Evolutionary conservation across 352 stramenopile genomes (phyloP), one percentile per base, ranked within the genome.

Genomic region (Saprolegnia parasitica): DNA sequence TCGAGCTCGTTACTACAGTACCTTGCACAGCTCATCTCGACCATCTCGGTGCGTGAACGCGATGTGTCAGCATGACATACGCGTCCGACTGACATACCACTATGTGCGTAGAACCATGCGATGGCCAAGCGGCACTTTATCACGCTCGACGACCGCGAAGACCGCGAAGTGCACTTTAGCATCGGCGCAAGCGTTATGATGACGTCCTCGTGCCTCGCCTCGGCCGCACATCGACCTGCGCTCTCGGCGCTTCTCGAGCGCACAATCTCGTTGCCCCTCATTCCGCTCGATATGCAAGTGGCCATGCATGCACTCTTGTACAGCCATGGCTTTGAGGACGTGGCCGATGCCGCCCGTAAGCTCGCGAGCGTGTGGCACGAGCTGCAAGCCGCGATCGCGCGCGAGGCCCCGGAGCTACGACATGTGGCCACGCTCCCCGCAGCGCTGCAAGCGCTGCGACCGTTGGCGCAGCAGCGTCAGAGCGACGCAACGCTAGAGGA

Each of bases 111-210:
- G 56, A 79, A 78, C 42, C 64, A 73, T 1, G 74, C 80, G 15
- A 23, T 84, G 46, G 78, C 66, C 4, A 78, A 76, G 45, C 74
- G 77, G 11, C 35, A 45, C 16, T 72, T 83, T 39, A 40, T 45
- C 3, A 72, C 21, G 60, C 1, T n/a, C 81, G 5, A 77, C 85
- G 29, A 67, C 55, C 2, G 72, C 74, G 1, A 70, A 75, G 29
- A 67, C 55, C 2, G 72, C 74, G 1, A 70, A 75, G 0, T 76
- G 82, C 24, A 46, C 60, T 11, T 85, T 84, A 50, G 45, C 72
- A 65, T 75, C 0, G 79, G 80, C 2, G 81, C 78, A 9, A 72
- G 71, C 5, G 71, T 88, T 37, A 26, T 86, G 0, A n/a, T 84
- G 15, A 61, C 74, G 1, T 35, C 47, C n/a, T 13, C 4, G 45